These are phyloP conservation scores for Ceratocystis alfenasii DNA, from an alignment of 2,329 filamentous ascomycete genomes.

Conservation along the genomic window DNA sequence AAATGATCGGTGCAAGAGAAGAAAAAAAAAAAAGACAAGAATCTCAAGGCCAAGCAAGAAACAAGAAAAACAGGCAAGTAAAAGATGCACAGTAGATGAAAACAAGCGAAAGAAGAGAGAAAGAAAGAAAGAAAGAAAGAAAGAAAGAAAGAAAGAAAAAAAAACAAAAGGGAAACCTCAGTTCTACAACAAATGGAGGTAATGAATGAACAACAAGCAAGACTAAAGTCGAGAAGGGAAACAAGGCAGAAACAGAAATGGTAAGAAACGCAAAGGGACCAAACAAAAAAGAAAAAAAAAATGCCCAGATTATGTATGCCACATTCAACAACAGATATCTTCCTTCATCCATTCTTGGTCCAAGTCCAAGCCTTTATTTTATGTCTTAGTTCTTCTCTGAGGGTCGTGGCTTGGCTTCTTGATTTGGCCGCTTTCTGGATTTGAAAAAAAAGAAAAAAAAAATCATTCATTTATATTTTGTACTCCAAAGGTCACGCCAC, in stretches of 20 bases:
- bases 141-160: background rate
- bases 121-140: constrained; percentile 5
- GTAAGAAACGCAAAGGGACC: background rate
- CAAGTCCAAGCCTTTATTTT: no score
- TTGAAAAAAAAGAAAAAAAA: background rate
- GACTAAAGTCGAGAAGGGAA: background rate
- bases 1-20: background rate
- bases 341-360: no score
- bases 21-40: background rate
- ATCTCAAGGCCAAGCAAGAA: background rate
- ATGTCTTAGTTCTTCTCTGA: no score
- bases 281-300: background rate
- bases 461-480: constrained; percentile 5
- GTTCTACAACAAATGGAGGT: constrained; percentile 4
- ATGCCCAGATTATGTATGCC: no score
- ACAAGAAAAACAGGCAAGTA: background rate
- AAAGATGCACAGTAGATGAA: background rate
- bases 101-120: background rate
- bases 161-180: background rate
- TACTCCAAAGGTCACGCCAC: background rate
- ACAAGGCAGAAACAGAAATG: background rate
- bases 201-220: background rate
- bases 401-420: no score
- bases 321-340: no score
- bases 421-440: no score